Percentiles rank a stretch among this genome's conserved stretches.
These are phyloP conservation scores for Leccinum imitatum DNA, from an alignment of 768 basidiomycete genomes.

Conservation along the genomic window DNA sequence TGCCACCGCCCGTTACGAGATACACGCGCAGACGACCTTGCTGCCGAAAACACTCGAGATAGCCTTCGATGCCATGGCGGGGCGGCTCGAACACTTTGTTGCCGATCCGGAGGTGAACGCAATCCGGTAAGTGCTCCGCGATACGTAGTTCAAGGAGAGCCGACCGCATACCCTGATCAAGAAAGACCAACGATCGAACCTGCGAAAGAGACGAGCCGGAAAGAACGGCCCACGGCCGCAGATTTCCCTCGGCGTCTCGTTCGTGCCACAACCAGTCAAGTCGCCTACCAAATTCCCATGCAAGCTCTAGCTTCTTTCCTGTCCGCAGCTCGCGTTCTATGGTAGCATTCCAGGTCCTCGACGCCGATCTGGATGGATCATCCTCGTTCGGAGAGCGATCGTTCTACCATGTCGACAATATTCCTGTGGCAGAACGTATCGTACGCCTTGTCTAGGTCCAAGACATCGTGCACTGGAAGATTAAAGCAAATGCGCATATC, in stretches of 20 bases:
- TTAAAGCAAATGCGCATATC: slow-evolving; percentile 70
- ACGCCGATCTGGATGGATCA: slow-evolving; percentile 7
- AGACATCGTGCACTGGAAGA: slow-evolving; percentile 49
- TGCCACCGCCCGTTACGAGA: too few relatives aligned
- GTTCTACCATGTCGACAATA: slow-evolving; percentile 61
- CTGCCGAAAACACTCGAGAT: too few relatives aligned
- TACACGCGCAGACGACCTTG: too few relatives aligned
- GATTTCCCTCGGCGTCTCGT: slow-evolving; percentile 57
- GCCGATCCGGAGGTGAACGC: slow-evolving; percentile 42
- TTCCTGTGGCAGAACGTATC: slow-evolving; percentile 58
- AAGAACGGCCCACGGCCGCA: slow-evolving; percentile 69
- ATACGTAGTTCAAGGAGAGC: slow-evolving; percentile 74
- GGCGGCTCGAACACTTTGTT: too few relatives aligned
- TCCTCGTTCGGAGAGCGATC: slow-evolving; percentile 41
- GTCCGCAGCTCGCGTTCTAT: slow-evolving; percentile 51
- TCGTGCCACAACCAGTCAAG: slow-evolving; percentile 87
- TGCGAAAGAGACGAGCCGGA: slow-evolving; percentile 73
- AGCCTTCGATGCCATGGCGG: too few relatives aligned
- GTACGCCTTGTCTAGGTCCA: slow-evolving; percentile 41
- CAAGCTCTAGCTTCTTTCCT: slow-evolving; percentile 67
- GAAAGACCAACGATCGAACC: slow-evolving; percentile 40
- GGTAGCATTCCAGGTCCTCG: slow-evolving; percentile 61
- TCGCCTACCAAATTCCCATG: slow-evolving; percentile 71
- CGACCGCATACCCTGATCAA: slow-evolving; percentile 35
- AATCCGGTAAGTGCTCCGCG: slow-evolving; percentile 62